Percentiles rank a stretch among this genome's conserved stretches.
Conservation (phyloP, 2,329 filamentous ascomycete genomes). For the Epichloe festucae region DNA sequence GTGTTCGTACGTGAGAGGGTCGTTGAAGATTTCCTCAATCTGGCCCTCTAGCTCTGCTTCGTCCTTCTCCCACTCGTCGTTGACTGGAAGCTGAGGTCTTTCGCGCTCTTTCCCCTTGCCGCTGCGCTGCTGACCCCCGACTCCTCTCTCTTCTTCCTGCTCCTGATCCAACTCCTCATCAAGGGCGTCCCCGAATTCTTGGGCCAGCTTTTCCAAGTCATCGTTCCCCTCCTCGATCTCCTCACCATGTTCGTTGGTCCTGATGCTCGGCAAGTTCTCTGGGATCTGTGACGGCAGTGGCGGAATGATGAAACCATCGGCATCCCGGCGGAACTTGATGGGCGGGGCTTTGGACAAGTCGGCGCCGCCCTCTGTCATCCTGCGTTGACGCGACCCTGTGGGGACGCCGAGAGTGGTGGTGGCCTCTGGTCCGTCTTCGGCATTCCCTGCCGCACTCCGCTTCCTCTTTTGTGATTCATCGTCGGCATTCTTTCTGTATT, state of each 20-base stretch:
- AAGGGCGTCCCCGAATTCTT: slow-evolving; percentile 30
- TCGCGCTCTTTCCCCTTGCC: slow-evolving; percentile 14
- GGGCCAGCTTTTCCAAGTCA: slow-evolving; percentile 27
- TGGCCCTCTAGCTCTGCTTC: slow-evolving; percentile 56
- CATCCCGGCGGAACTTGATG: slow-evolving; percentile 37
- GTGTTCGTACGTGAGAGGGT: slow-evolving; percentile 43
- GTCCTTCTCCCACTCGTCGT: slow-evolving; percentile 48
- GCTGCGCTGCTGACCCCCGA: not conserved
- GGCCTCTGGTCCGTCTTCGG: slow-evolving; percentile 9
- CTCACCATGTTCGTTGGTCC: slow-evolving; percentile 5
- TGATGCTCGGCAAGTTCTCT: slow-evolving; percentile 15
- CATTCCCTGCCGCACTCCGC: slow-evolving; percentile 16
- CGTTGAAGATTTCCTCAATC: slow-evolving; percentile 56
- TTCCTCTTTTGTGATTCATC: slow-evolving; percentile 36
- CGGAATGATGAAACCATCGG: slow-evolving; percentile 58
- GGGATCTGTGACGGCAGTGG: slow-evolving; percentile 29
- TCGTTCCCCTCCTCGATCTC: slow-evolving; percentile 15
- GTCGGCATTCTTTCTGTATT: slow-evolving; percentile 41
- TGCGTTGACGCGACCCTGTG: slow-evolving; percentile 3
- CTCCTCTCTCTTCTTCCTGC: not conserved
- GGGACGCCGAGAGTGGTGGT: not conserved
- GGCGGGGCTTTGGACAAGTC: slow-evolving; percentile 22
- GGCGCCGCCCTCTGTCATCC: slow-evolving; percentile 18
- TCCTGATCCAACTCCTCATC: slow-evolving; percentile 17
- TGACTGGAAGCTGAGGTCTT: slow-evolving; percentile 38